These are phyloP conservation scores for Stentor coeruleus DNA, from an alignment of 73 alveolate genomes.

Conservation along the genomic window DNA sequence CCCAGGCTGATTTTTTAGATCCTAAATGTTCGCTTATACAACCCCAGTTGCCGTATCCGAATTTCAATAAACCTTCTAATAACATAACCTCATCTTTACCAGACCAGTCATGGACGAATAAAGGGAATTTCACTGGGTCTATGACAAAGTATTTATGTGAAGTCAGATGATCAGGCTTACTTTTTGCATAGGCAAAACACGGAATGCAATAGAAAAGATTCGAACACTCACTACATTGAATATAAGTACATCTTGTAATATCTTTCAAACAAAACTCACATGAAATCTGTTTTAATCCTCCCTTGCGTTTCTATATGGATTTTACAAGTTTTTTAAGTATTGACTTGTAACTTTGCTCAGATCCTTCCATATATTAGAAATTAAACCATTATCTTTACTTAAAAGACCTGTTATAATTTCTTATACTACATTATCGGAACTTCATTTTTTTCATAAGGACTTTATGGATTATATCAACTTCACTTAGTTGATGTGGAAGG, in stretches of 20 bases:
- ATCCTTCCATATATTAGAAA: too few relatives aligned
- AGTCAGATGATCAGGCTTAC: background rate
- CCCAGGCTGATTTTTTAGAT: slow-evolving; percentile 68
- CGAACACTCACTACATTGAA: background rate
- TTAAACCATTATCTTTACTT: too few relatives aligned
- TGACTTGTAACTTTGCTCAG: slow-evolving; percentile 3
- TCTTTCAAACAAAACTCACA: slow-evolving; percentile 16
- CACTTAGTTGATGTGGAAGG: slow-evolving; percentile 3
- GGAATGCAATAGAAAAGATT: slow-evolving; percentile 4
- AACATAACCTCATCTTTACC: slow-evolving; percentile 88
- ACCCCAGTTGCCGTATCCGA: slow-evolving; percentile 97
- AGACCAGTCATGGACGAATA: slow-evolving; percentile 90
- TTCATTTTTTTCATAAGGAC: background rate
- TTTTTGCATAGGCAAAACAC: background rate
- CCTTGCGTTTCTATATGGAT: slow-evolving; percentile 2
- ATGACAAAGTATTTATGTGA: slow-evolving; percentile 50
- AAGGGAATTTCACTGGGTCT: slow-evolving; percentile 86
- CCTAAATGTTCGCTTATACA: slow-evolving; percentile 81
- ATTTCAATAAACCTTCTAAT: slow-evolving; percentile 72
- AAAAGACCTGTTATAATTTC: too few relatives aligned
- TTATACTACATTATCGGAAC: too few relatives aligned
- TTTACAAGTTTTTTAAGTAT: slow-evolving; percentile 5
- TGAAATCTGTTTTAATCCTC: background rate
- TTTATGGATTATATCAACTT: background rate
- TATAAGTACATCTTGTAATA: slow-evolving; percentile 6